Percentiles rank a stretch among this genome's conserved stretches.
phyloP scores from a whole-genome alignment of 2,329 filamentous ascomycete species.

The Hypoxylon sp. region DNA sequence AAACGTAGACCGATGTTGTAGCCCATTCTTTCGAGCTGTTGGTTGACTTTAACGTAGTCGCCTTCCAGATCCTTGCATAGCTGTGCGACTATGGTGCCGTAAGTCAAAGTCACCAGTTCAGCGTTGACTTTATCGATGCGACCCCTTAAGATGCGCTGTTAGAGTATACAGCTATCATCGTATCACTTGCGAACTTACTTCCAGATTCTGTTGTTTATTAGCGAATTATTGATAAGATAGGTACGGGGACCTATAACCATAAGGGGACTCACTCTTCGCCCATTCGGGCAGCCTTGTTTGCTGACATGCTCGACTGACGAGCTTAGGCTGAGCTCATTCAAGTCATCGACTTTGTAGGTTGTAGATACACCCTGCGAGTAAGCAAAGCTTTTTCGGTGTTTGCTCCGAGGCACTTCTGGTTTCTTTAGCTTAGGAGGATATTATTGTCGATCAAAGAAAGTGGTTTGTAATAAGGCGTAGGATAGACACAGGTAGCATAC shows the following conservation, averaged over 20 bases:
- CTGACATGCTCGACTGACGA: conserved; percentile 58
- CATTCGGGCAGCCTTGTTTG: conserved; percentile 67
- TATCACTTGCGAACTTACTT: conserved; percentile 70
- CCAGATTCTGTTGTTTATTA: conserved; percentile 73
- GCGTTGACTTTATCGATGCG: conserved; percentile 98
- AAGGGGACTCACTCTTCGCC: conserved; percentile 66
- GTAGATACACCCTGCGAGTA: too few species aligned
- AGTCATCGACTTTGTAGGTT: conserved; percentile 42
- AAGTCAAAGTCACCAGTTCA: conserved; percentile 95
- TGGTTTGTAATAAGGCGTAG: too few species aligned
- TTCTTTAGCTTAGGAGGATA: neutral
- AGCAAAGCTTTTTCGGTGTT: conserved; percentile 1
- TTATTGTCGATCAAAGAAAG: conserved; percentile 4
- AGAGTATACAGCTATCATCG: conserved; percentile 16
- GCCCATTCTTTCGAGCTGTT: conserved; percentile 98
- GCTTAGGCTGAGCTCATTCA: conserved; percentile 34
- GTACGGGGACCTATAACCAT: conserved; percentile 3
- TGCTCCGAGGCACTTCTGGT: neutral
- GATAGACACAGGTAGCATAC: too few species aligned
- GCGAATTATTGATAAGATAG: conserved; percentile 30
- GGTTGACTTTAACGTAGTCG: conserved; percentile 95
- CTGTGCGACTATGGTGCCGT: conserved; percentile 96
- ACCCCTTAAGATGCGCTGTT: conserved; percentile 65
- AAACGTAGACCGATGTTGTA: conserved; percentile 97
- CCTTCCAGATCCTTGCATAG: conserved; percentile 95